phyloP scores from a whole-genome alignment of 169 alveolate species.

The Neospora caninum region DNA sequence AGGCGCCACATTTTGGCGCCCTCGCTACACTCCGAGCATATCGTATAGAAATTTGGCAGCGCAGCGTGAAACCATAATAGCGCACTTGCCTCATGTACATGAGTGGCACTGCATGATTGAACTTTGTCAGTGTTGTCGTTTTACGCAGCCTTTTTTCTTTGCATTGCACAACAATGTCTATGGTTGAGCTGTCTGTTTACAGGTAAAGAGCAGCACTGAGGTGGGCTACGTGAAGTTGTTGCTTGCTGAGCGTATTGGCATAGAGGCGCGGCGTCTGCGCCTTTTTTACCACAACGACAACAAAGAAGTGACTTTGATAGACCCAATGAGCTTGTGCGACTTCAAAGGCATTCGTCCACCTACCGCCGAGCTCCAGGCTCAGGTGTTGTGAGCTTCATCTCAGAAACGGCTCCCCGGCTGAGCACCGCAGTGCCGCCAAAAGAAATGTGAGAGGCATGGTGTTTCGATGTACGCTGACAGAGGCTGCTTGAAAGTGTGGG shows the following conservation, averaged over 20 bases:
- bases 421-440: too few species aligned
- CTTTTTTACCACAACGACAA: constrained; percentile 54
- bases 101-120: too few species aligned
- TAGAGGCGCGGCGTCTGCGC: constrained; percentile 69
- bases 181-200: background rate
- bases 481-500: too few species aligned
- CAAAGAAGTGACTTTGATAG: constrained; percentile 60
- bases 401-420: too few species aligned
- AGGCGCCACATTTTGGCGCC: too few species aligned
- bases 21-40: too few species aligned
- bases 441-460: too few species aligned
- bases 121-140: background rate
- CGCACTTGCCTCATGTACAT: too few species aligned
- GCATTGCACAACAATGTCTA: background rate
- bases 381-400: constrained; percentile 9
- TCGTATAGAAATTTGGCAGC: too few species aligned
- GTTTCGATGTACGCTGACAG: too few species aligned
- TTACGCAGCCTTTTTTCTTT: background rate
- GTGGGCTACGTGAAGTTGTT: constrained; percentile 76
- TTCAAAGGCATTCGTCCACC: constrained; percentile 74
- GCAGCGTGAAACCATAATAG: too few species aligned
- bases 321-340: constrained; percentile 78
- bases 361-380: constrained; percentile 67
- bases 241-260: constrained; percentile 65
- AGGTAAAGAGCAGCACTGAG: constrained; percentile 74